phyloP scores from a whole-genome alignment of 179 eudicot genomes.

The Nepenthes alata region DNA sequence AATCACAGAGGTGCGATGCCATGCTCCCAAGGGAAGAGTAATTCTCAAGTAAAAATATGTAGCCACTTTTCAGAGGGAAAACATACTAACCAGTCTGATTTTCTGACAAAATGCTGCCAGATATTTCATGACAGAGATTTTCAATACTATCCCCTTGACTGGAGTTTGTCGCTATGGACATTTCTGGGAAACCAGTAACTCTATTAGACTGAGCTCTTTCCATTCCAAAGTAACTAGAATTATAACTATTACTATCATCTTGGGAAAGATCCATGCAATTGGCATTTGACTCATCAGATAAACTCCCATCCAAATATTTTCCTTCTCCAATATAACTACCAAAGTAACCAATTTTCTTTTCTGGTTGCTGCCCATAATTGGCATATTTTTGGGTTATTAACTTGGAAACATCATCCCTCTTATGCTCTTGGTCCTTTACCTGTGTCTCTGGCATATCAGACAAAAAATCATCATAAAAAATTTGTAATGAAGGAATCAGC shows the following conservation, averaged over 20 bases:
- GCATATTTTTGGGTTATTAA: constrained; percentile 14
- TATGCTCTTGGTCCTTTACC: constrained; percentile 22
- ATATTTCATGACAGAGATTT: constrained; percentile 19
- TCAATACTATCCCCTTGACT: constrained; percentile 15
- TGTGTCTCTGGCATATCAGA: constrained; percentile 20
- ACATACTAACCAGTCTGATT: constrained; percentile 26
- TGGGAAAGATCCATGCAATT: constrained; percentile 7
- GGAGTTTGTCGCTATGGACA: constrained; percentile 10
- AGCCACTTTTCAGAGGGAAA: background rate
- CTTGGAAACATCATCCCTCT: constrained; percentile 13
- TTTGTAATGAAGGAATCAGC: constrained; percentile 13
- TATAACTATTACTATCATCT: constrained; percentile 14
- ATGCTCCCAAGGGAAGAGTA: background rate
- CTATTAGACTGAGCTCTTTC: constrained; percentile 19
- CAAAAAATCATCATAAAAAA: constrained; percentile 14
- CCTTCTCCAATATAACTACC: constrained; percentile 22
- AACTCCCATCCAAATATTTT: constrained; percentile 21
- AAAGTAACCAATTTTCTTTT: constrained; percentile 10
- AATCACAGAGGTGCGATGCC: background rate
- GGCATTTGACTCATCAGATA: constrained; percentile 11
- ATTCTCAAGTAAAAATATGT: background rate
- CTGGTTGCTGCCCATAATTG: constrained; percentile 10
- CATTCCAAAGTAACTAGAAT: constrained; percentile 19
- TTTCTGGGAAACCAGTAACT: constrained; percentile 14
- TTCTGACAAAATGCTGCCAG: constrained; percentile 14